Percentiles rank a stretch among this genome's conserved stretches.
phyloP scores from a whole-genome alignment of 345 rosid genomes.

The Salix arbutifolia region DNA sequence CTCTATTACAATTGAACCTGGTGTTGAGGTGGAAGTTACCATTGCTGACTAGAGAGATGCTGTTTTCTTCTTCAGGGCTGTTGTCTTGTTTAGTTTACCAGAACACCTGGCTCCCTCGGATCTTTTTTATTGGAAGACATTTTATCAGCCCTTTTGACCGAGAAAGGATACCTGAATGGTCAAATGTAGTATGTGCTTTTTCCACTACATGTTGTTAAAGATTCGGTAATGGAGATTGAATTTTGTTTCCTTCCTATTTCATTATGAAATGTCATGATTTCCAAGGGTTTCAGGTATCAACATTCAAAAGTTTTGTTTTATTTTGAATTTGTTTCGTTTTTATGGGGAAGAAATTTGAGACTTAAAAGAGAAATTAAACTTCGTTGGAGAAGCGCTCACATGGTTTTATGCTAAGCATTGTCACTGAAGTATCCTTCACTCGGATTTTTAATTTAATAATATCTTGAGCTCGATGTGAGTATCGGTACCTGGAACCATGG shows the following conservation, averaged over 20 bases:
- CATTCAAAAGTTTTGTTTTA: background rate
- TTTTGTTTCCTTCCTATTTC: slow-evolving; percentile 19
- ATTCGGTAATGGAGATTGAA: background rate
- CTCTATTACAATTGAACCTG: slow-evolving; percentile 60
- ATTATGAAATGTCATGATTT: background rate
- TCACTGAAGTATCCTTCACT: background rate
- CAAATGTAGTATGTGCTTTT: slow-evolving; percentile 7
- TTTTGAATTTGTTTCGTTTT: background rate
- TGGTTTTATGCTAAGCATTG: background rate
- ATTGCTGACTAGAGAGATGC: slow-evolving; percentile 35
- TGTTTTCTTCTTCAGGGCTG: background rate
- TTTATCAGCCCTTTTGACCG: background rate
- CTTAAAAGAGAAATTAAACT: background rate
- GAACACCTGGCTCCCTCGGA: background rate
- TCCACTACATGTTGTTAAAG: slow-evolving; percentile 6
- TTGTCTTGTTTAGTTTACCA: background rate
- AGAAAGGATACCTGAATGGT: slow-evolving; percentile 6
- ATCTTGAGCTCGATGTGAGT: no score
- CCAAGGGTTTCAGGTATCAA: background rate
- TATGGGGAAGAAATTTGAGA: no score
- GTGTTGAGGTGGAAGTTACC: slow-evolving; percentile 63
- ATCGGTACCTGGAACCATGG: no score
- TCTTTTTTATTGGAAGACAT: background rate
- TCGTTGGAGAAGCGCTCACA: background rate
- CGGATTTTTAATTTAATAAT: no score